Evolutionary conservation across 495 filamentous ascomycete genomes (phyloP).

Genomic region (Aspergillus kassunensis): DNA sequence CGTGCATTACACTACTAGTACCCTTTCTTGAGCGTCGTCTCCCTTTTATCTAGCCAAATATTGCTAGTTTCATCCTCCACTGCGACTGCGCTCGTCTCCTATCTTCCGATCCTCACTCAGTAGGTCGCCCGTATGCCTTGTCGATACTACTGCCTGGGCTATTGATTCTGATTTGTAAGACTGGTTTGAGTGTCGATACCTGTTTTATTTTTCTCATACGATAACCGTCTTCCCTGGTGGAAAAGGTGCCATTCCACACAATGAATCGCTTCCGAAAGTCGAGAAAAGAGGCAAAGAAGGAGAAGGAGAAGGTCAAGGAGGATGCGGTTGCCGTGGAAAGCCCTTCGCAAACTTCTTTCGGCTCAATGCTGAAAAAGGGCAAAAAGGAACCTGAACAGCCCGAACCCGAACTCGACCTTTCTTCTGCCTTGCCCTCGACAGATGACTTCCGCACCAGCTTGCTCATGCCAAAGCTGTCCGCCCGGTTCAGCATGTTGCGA

Average conservation of each 20-base stretch:
- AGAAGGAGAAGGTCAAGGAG: slow-evolving; percentile 57
- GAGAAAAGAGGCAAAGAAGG: slow-evolving; percentile 69
- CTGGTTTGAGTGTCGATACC: slow-evolving; percentile 5
- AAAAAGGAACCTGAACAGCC: slow-evolving; percentile 52
- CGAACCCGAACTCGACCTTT: slow-evolving; percentile 67
- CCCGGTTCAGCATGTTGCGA: slow-evolving; percentile 92
- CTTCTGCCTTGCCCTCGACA: slow-evolving; percentile 67
- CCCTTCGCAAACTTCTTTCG: slow-evolving; percentile 11
- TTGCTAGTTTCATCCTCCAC: background rate
- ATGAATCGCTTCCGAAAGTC: slow-evolving; percentile 77
- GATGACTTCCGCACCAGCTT: slow-evolving; percentile 97
- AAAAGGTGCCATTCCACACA: slow-evolving; percentile 7
- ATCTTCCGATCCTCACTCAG: background rate
- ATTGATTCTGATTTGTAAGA: slow-evolving; percentile 14
- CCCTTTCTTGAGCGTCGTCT: background rate
- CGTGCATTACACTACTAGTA: background rate
- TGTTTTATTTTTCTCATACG: background rate
- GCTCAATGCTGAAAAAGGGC: slow-evolving; percentile 22
- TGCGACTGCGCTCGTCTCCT: background rate
- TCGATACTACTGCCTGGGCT: background rate
- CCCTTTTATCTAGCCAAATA: background rate
- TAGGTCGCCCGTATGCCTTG: slow-evolving; percentile 10
- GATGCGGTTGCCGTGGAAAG: slow-evolving; percentile 39
- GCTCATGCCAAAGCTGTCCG: slow-evolving; percentile 90
- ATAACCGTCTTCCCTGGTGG: slow-evolving; percentile 2